Evolutionary conservation across 495 filamentous ascomycete species (phyloP), one percentile per base, ranked within the genome.

Genomic region (Achaetomiella virescens): DNA sequence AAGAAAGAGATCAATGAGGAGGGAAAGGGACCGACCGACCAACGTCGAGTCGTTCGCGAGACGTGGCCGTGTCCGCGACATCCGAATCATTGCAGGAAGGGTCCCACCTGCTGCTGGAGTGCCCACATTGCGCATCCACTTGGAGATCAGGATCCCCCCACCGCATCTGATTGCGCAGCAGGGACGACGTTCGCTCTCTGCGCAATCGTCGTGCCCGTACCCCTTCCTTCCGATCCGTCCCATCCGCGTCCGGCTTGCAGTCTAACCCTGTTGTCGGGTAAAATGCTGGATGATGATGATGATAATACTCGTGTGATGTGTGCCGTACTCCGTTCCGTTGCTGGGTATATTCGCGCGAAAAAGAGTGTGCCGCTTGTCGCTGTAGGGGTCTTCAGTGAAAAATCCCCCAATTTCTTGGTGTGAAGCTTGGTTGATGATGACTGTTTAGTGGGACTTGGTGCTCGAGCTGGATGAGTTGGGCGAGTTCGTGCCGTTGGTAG

Each of bases 391-490:
- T n/a, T n/a, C n/a, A n/a, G n/a, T n/a, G n/a, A n/a, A n/a, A 37
- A 17, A 36, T 22, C n/a, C 46, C 14, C 33, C 17, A 20, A 12
- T 12, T 24, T 18, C 15, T 31, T 12, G 44, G 24, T 31, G 6
- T 52, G 35, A 45, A 18, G 17, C 2, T 3, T 4, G 27, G 27
- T 31, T 31, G 27, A 31, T 4, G 27, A 31, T 4, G n/a, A 33
- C 4, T 18, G 54, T 55, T 56, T 63, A 66, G 40, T 62, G 60
- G 25, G 65, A 67, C 52, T 43, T 56, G 52, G 52, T 48, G 52
- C 54, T 63, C 36, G 66, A 67, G 49, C 36, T 54, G 37, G 68
- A 61, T 45, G 58, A 58, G 27, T 59, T 67, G 1, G 66, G 66
- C 11, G 64, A 54, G 35, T 58, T 57, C 45, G 68, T 68, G 35